Base-by-base conservation (phyloP, 352 stramenopile genomes). In the Globisporangium abappressorium region DNA sequence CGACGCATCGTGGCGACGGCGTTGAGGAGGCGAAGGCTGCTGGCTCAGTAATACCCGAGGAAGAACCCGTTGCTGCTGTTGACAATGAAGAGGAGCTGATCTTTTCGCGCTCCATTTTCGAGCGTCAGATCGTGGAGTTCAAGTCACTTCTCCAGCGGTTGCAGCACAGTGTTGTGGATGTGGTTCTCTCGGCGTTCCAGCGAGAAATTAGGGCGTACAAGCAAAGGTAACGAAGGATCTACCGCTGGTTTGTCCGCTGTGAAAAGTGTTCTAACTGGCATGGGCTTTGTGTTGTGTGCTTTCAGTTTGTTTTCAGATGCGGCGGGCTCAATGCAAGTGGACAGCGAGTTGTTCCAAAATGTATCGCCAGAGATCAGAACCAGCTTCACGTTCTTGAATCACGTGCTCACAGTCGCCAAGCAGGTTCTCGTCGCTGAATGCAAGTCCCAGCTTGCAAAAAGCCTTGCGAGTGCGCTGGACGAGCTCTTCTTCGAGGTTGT, bases 31-130 rank as follows among this genome's bases (percentile, higher is more conserved):
- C 30, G 20, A 49, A 22, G 6, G 9, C n/a, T 18, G 26, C 15
- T 20, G 18, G n/a, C 5, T 28, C 43, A 56, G 3, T 3, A 66
- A 15, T 47, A 30, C 26, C 14, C 26, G 47, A 30, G 28, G 28
- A 53, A 30, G 57, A 53, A 20, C 8, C 9, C 11, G 26, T 28
- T 33, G 24, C 28, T 28, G 26, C 14, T 12, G 36, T 24, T 41
- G 65, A 53, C 53, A 71, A 83, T n/a, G 83, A 88, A 64, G 69
- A 78, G 26, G 79, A 91, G 38, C 60, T 87, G 60, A 62, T 92
- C 5, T 91, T 93, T 66, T 83, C 78, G 51, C 79, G 85, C 66
- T 87, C 82, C n/a, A 88, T 90, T 51, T 93, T 91, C 67, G 85
- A 93, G 69, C 74, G 73, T 9, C 81, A 89, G 59, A 76, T 89